Base-by-base conservation (phyloP, 345 rosid genomes). In the Brassica nigra region DNA sequence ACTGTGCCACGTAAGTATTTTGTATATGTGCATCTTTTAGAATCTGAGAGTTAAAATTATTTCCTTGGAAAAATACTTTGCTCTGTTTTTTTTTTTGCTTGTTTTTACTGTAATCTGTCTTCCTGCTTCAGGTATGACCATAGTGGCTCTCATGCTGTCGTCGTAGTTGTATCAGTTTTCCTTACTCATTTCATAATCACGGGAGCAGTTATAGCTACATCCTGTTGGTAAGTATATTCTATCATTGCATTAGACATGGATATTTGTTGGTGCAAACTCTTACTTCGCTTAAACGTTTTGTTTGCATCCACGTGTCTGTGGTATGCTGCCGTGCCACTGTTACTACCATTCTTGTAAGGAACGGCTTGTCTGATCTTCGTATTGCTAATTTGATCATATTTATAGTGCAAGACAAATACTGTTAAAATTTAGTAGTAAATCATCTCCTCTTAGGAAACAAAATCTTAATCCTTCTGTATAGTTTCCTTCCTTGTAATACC, bases 1-100 rank as follows among this genome's bases (percentile, higher is more conserved):
- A 91, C 80, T 91, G 99, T 86, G 99, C 89, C 6, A 95, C 98
- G 98, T 93, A 90, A 96, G 97, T 88, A 67, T 70, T 74, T 9
- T 72, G 37, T 72, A 37, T 54, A 14, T 52, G 10, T 70, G 9
- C 30, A 36, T 33, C 16, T 61, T 39, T 11, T 37, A 47, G 58
- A 74, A 30, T 16, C 37, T 16, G 37, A 29, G 34, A 49, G 61
- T 18, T 27, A 36, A 4, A 65, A 52, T n/a, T 70, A 54, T 75
- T 54, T 18, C 67, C 33, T 29, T 55, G n/a, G n/a, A 9, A 54
- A 57, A 65, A 39, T 0, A 36, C 20, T 47, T 71, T 2, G 2
- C 33, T 58, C 34, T 44, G 39, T 62, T 58, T 23, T 23, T 10
- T 6, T 11, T 39, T 34, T 23, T 23, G 27, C 5, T 57, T 39